Evolutionary conservation across 2,329 filamentous ascomycete species (phyloP).

Genomic region (Cryoendolithus antarcticus): DNA sequence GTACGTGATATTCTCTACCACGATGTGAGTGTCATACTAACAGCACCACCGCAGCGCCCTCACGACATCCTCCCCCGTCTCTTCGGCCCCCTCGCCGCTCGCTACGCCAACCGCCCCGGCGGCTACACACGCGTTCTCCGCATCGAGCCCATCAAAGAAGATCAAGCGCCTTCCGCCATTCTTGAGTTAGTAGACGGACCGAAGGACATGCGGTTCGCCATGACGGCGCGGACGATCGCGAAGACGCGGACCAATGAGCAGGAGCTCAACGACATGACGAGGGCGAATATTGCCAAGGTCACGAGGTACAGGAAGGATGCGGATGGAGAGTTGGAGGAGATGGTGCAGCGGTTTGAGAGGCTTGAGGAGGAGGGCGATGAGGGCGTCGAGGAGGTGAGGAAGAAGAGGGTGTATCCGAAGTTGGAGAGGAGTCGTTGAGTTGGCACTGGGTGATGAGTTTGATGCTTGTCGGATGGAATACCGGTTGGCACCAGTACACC

Average conservation of each 20-base stretch:
- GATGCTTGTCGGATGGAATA: constrained; percentile 11
- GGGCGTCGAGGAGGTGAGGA: constrained; percentile 21
- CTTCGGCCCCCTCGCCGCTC: constrained; percentile 67
- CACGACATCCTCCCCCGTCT: constrained; percentile 67
- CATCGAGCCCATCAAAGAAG: constrained; percentile 75
- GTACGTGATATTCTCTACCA: constrained; percentile 36
- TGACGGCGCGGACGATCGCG: constrained; percentile 78
- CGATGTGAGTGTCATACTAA: neutral
- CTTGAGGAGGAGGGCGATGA: constrained; percentile 21
- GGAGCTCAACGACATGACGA: constrained; percentile 57
- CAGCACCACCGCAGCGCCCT: constrained; percentile 43
- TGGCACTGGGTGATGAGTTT: constrained; percentile 34
- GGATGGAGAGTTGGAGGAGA: constrained; percentile 51
- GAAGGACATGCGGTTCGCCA: constrained; percentile 83
- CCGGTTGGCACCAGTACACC: no score
- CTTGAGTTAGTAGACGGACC: constrained; percentile 92
- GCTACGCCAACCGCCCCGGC: constrained; percentile 68
- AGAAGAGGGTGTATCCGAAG: constrained; percentile 24
- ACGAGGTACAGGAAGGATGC: constrained; percentile 61
- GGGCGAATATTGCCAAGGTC: constrained; percentile 70
- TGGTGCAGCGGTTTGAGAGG: constrained; percentile 36
- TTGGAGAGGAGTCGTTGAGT: constrained; percentile 14
- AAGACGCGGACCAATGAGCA: constrained; percentile 38
- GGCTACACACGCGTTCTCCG: constrained; percentile 92
- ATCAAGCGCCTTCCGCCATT: constrained; percentile 81